Percentiles rank a stretch among this genome's conserved stretches.
These are phyloP conservation scores for Salisapilia sapeloensis DNA, from an alignment of 352 stramenopile genomes.

Conservation along the genomic window DNA sequence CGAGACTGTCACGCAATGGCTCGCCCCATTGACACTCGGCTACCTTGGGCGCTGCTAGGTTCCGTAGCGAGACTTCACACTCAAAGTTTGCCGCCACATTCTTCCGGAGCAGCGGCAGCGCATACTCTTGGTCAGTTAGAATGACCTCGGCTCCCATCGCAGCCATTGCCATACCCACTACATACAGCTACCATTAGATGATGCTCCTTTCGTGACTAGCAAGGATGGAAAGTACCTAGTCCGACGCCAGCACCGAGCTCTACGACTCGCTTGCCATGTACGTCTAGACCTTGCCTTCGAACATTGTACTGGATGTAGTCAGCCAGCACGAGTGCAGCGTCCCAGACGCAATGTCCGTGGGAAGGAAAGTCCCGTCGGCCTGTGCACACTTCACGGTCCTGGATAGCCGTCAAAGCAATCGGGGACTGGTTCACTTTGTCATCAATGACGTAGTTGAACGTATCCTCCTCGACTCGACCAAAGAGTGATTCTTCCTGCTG, in stretches of 20 bases:
- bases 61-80: background rate
- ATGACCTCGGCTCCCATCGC: conserved; percentile 18
- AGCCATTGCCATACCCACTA: conserved; percentile 25
- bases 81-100: conserved; percentile 27
- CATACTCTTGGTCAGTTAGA: conserved; percentile 32
- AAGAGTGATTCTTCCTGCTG: too few relatives aligned
- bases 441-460: conserved; percentile 16
- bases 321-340: conserved; percentile 26
- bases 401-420: conserved; percentile 13
- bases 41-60: conserved; percentile 5
- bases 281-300: background rate
- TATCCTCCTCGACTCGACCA: conserved; percentile 11
- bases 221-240: too few relatives aligned
- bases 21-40: conserved; percentile 25
- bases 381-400: conserved; percentile 14
- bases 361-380: conserved; percentile 19
- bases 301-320: conserved; percentile 19
- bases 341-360: conserved; percentile 38
- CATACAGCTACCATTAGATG: too few relatives aligned
- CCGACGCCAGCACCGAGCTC: conserved; percentile 28
- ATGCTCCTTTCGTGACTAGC: too few relatives aligned
- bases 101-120: conserved; percentile 21
- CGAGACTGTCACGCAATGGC: conserved; percentile 7
- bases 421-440: background rate
- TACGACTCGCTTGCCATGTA: conserved; percentile 12